Percentiles rank a stretch among this genome's conserved stretches.
Evolutionary conservation across 2,329 filamentous ascomycete genomes (phyloP).

Genomic region (Aspergillus latus): DNA sequence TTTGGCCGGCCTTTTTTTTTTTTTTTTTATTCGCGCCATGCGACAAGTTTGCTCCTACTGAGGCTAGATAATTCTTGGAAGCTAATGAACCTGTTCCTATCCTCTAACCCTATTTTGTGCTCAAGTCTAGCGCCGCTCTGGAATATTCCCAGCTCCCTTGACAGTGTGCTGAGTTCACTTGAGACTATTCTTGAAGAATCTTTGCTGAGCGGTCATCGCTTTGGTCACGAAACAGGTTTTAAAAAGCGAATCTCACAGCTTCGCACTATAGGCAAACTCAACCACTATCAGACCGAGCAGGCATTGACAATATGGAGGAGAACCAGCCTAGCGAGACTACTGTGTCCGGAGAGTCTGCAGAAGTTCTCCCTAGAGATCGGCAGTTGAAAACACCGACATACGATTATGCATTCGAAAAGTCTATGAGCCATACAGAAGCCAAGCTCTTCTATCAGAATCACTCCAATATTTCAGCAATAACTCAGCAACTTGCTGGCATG

Average conservation of each 20-base stretch:
- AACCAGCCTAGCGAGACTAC: constrained; percentile 13
- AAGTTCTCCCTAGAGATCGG: constrained; percentile 41
- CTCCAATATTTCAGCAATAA: constrained; percentile 37
- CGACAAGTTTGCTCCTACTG: background rate
- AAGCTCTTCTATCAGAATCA: constrained; percentile 95
- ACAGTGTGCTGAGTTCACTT: too few relatives aligned
- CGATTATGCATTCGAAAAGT: constrained; percentile 89
- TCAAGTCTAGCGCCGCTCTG: background rate
- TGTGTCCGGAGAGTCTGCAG: constrained; percentile 12
- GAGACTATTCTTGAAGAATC: too few relatives aligned
- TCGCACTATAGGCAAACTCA: background rate
- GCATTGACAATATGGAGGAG: constrained; percentile 15
- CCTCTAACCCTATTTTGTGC: background rate
- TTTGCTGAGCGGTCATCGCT: too few relatives aligned
- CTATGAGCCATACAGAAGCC: constrained; percentile 89
- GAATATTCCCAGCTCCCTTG: too few relatives aligned
- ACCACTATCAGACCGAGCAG: background rate
- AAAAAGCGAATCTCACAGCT: too few relatives aligned
- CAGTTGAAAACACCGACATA: constrained; percentile 80
- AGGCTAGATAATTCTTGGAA: too few relatives aligned
- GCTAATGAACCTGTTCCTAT: background rate
- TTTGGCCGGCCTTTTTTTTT: too few relatives aligned
- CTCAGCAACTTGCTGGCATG: background rate
- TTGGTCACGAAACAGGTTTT: too few relatives aligned
- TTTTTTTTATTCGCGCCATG: background rate